Percentiles rank a stretch among this genome's conserved stretches.
Conservation (phyloP, 352 stramenopile genomes). For the Globisporangium alternatum region DNA sequence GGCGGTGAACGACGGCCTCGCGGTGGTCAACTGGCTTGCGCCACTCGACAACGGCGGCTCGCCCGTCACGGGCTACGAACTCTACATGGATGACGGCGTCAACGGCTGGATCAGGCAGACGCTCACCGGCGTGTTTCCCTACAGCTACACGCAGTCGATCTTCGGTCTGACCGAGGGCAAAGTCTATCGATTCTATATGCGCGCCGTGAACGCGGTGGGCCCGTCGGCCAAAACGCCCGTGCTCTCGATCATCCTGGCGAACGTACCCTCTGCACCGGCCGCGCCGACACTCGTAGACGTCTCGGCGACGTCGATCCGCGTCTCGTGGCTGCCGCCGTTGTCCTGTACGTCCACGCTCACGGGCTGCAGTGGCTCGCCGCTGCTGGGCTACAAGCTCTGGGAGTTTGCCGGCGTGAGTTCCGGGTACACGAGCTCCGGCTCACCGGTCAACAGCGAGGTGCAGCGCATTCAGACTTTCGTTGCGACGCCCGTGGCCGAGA, state of each 20-base stretch:
- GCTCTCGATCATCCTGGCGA: slow-evolving; percentile 89
- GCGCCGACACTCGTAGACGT: slow-evolving; percentile 65
- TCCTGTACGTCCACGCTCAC: slow-evolving; percentile 72
- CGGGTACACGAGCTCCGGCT: slow-evolving; percentile 72
- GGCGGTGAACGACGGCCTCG: slow-evolving; percentile 46
- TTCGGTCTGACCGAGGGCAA: slow-evolving; percentile 68
- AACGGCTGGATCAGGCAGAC: slow-evolving; percentile 42
- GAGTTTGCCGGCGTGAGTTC: slow-evolving; percentile 83
- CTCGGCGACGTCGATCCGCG: slow-evolving; percentile 48
- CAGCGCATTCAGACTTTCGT: slow-evolving; percentile 89
- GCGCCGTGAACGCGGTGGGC: slow-evolving; percentile 83
- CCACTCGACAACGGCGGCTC: slow-evolving; percentile 92
- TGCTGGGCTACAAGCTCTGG: slow-evolving; percentile 94
- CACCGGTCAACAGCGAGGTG: slow-evolving; percentile 80
- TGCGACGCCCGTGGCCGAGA: slow-evolving; percentile 45
- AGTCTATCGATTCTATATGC: slow-evolving; percentile 93
- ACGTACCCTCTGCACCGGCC: slow-evolving; percentile 49
- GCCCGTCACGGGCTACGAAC: slow-evolving; percentile 88
- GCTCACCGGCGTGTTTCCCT: slow-evolving; percentile 41
- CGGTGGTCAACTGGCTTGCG: slow-evolving; percentile 79
- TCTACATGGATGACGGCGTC: slow-evolving; percentile 86
- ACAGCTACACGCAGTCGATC: slow-evolving; percentile 47
- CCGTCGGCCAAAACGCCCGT: slow-evolving; percentile 77
- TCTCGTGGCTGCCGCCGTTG: slow-evolving; percentile 64
- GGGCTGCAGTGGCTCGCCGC: slow-evolving; percentile 68